Conservation (phyloP, 2,329 filamentous ascomycete species). For the Albophoma yamanashiensis region DNA sequence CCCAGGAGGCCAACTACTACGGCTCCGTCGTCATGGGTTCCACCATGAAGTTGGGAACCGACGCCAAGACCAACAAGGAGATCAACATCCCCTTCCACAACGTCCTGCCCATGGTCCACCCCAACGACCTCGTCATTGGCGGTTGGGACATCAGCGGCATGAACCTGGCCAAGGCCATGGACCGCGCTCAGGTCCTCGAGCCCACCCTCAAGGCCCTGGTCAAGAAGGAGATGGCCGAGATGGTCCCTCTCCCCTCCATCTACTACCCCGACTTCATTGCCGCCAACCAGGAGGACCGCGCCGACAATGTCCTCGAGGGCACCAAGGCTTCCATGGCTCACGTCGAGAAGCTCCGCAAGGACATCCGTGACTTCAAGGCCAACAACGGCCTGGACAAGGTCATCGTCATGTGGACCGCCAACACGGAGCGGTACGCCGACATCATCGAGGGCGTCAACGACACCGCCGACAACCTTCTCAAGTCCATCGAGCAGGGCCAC, state of each 20-base stretch:
- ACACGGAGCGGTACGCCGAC: conserved; percentile 94
- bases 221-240: conserved; percentile 81
- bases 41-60: conserved; percentile 90
- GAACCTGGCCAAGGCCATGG: conserved; percentile 87
- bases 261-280: conserved; percentile 99
- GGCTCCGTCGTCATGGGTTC: conserved; percentile 96
- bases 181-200: conserved; percentile 89
- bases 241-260: conserved; percentile 85
- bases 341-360: conserved; percentile 84
- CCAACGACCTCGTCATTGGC: conserved; percentile 88
- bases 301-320: conserved; percentile 80
- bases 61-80: conserved; percentile 73
- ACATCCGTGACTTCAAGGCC: conserved; percentile 91
- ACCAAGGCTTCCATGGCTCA: conserved; percentile 77
- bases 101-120: conserved; percentile 92
- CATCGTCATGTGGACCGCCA: conserved; percentile 96
- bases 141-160: conserved; percentile 95
- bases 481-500: conserved; percentile 77
- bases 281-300: conserved; percentile 93
- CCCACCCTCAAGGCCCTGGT: conserved; percentile 85
- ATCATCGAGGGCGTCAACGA: conserved; percentile 85
- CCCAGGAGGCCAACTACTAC: conserved; percentile 87
- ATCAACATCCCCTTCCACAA: conserved; percentile 95
- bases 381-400: conserved; percentile 83
- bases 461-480: conserved; percentile 86